These are phyloP conservation scores for Apiotrichum domesticum DNA, from an alignment of 1,284 basidiomycete species.

Conservation along the genomic window DNA sequence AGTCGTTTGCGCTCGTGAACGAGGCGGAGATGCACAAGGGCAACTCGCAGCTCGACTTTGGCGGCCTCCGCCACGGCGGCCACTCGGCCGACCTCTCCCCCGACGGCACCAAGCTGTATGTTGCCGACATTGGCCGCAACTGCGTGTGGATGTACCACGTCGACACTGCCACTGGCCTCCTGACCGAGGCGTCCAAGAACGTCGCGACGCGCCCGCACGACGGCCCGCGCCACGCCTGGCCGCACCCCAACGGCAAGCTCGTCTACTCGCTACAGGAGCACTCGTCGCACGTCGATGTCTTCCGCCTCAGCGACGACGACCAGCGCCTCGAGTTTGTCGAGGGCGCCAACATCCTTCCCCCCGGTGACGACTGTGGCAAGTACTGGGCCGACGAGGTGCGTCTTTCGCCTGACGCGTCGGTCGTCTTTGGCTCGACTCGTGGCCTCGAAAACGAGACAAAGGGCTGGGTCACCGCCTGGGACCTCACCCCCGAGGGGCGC, in stretches of 20 bases:
- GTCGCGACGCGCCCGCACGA: slow-evolving; percentile 41
- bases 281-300: slow-evolving; percentile 19
- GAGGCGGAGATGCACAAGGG: slow-evolving; percentile 13
- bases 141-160: slow-evolving; percentile 45
- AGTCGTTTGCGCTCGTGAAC: slow-evolving; percentile 17
- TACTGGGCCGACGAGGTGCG: slow-evolving; percentile 47
- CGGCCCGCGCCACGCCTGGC: slow-evolving; percentile 46
- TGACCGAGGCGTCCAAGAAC: slow-evolving; percentile 38
- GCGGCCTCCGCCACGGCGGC: slow-evolving; percentile 37
- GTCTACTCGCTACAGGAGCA: slow-evolving; percentile 42
- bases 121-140: slow-evolving; percentile 46
- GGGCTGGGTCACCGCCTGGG: slow-evolving; percentile 43
- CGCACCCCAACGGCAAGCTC: slow-evolving; percentile 42
- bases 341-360: slow-evolving; percentile 18
- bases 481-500: slow-evolving; percentile 26
- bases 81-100: slow-evolving; percentile 37
- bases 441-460: slow-evolving; percentile 35
- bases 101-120: slow-evolving; percentile 38
- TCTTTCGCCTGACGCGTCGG: slow-evolving; percentile 29
- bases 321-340: slow-evolving; percentile 16
- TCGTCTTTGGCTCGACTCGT: slow-evolving; percentile 45
- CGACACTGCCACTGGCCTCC: slow-evolving; percentile 22
- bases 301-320: slow-evolving; percentile 12
- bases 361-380: slow-evolving; percentile 3
- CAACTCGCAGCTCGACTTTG: slow-evolving; percentile 31